Base-by-base conservation (phyloP, 805 yeast species). In the Zygoascus bituminiphila region DNA sequence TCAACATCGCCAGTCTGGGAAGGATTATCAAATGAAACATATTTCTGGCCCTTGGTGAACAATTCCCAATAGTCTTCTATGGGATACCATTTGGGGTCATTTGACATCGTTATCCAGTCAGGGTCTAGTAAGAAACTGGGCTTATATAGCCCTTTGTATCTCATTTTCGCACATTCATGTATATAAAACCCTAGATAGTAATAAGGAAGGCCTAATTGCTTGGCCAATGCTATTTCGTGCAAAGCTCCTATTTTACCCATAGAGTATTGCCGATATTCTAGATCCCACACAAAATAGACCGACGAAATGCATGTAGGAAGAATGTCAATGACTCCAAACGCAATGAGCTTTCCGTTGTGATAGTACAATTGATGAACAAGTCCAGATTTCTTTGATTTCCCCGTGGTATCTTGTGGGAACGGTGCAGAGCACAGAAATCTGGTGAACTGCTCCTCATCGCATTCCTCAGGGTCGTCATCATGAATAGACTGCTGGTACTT, bases 241-340 rank as follows among this genome's bases (percentile, higher is more conserved):
- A 88, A 58, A 0, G 86, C 91, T 51, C 88, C 80, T 1, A 88
- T 61, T 22, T 86, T 86, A 0, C 97, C 97, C 25, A 88, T 62
- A 0, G 86, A 82, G 55, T 81, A 66, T 45, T 77, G 72, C 4
- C 81, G 79, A 59, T 72, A 82, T 47, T 80, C 89, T 0, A 94
- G 93, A 60, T 88, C 89, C 85, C 93, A 87, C 10, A 88, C 78
- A 61, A 89, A 84, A 62, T 89, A 88, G 1, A 89, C 89, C 0
- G 95, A 81, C 0, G 96, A 87, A 0, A 89, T 62, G 20, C 57
- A 41, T 22, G 77, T 63, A 0, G 95, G 95, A 29, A 89, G 63
- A 19, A 88, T 67, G 63, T 88, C 97, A 25, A 84, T 59, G 0
- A 88, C 86, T 0, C 85, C 85, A 31, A 88, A 66, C 0, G 91